Percentiles rank a stretch among this genome's conserved stretches.
These are phyloP conservation scores for Colletotrichum costaricense DNA, from an alignment of 2,329 filamentous ascomycete genomes.

Conservation along the genomic window DNA sequence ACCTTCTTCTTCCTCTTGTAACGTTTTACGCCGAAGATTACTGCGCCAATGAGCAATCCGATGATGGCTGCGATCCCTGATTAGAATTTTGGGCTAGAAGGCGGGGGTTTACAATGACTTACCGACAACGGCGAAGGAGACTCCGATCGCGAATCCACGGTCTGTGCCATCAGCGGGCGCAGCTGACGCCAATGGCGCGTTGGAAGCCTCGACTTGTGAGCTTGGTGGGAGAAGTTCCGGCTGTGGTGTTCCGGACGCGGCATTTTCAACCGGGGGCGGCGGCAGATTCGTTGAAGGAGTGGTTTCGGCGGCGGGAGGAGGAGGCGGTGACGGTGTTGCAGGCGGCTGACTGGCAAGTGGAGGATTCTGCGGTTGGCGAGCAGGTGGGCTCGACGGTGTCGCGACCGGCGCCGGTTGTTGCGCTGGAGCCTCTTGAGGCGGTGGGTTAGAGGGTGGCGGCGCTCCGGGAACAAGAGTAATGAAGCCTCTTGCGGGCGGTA, in stretches of 20 bases:
- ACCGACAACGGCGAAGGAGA: slow-evolving; percentile 24
- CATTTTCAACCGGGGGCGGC: slow-evolving; percentile 17
- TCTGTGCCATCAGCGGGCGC: background rate
- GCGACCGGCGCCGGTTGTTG: background rate
- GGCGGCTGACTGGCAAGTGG: background rate
- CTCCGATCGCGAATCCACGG: slow-evolving; percentile 9
- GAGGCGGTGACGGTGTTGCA: background rate
- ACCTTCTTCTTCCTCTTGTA: slow-evolving; percentile 27
- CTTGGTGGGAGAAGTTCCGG: slow-evolving; percentile 6
- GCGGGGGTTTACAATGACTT: background rate
- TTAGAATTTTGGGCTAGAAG: background rate
- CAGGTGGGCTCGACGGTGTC: background rate
- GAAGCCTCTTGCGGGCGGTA: slow-evolving; percentile 21
- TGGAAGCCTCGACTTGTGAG: slow-evolving; percentile 2
- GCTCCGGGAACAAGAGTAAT: slow-evolving; percentile 28
- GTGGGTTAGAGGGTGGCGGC: background rate
- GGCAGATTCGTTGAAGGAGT: background rate
- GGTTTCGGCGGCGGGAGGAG: slow-evolving; percentile 6
- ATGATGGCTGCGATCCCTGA: background rate
- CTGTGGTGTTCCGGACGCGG: slow-evolving; percentile 2
- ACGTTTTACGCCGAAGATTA: slow-evolving; percentile 19
- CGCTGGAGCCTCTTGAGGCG: background rate
- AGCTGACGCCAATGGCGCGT: background rate
- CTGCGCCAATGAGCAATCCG: slow-evolving; percentile 17
- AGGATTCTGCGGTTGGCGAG: background rate